These are phyloP conservation scores for Achaetomiella virescens DNA, from an alignment of 495 filamentous ascomycete genomes.

Conservation along the genomic window DNA sequence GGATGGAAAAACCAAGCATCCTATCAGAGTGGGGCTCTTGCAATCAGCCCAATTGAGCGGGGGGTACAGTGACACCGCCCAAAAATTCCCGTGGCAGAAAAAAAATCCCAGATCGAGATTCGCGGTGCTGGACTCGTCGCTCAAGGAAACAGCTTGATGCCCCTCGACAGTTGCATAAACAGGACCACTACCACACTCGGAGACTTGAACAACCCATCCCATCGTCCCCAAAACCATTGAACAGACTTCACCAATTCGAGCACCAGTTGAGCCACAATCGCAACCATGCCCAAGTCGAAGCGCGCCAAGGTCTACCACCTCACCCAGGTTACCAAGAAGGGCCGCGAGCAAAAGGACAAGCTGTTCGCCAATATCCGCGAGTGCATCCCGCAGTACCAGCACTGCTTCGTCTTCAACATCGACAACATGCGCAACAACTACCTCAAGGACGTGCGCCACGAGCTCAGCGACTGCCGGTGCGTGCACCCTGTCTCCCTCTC, in stretches of 20 bases:
- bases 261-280: not conserved
- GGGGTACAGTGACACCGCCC: conserved; percentile 16
- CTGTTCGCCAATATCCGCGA: conserved; percentile 85
- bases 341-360: conserved; percentile 75
- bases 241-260: not conserved
- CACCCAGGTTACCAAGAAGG: conserved; percentile 87
- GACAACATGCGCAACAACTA: conserved; percentile 99
- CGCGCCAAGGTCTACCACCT: conserved; percentile 80
- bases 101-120: conserved; percentile 6
- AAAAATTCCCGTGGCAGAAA: conserved; percentile 26
- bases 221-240: not conserved
- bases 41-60: not conserved
- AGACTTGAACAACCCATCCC: not conserved
- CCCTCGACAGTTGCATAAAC: not conserved
- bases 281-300: conserved; percentile 92
- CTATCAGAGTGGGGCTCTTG: conserved; percentile 6
- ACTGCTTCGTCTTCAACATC: conserved; percentile 87
- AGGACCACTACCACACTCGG: not conserved
- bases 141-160: not conserved
- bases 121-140: not conserved
- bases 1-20: not conserved
- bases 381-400: conserved; percentile 75
- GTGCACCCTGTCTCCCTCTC: conserved; percentile 12
- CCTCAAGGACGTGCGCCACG: conserved; percentile 80
- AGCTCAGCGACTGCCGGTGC: conserved; percentile 80